phyloP scores from a whole-genome alignment of 768 basidiomycete species.

The Tephrocybe rancida region DNA sequence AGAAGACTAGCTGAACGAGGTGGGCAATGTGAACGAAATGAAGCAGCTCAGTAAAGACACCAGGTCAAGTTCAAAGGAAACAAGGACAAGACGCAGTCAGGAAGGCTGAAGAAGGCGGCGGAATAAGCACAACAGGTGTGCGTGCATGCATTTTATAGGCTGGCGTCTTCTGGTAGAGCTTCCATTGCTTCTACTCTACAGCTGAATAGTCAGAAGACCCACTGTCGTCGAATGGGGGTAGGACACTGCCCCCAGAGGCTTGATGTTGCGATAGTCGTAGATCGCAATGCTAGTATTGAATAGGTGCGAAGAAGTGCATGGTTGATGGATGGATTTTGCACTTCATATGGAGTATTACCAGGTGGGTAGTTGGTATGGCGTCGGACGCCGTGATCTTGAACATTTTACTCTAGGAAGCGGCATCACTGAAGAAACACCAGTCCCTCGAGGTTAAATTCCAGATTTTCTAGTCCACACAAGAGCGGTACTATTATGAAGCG shows the following conservation, averaged over 20 bases:
- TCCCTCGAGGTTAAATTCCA: too few relatives aligned
- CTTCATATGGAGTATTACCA: background rate
- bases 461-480: too few relatives aligned
- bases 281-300: background rate
- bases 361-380: too few relatives aligned
- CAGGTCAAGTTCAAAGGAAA: conserved; percentile 14
- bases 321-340: background rate
- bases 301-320: background rate
- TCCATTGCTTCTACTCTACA: background rate
- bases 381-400: too few relatives aligned
- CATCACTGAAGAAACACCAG: too few relatives aligned
- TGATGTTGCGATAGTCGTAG: background rate
- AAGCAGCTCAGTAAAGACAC: conserved; percentile 17
- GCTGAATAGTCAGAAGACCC: background rate
- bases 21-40: conserved; percentile 4
- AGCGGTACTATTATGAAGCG: too few relatives aligned
- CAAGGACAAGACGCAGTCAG: conserved; percentile 3
- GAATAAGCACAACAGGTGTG: background rate
- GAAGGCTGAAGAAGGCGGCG: conserved; percentile 13
- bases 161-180: background rate
- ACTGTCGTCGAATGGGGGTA: background rate
- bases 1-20: conserved; percentile 9
- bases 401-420: too few relatives aligned
- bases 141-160: conserved; percentile 7
- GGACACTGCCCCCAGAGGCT: conserved; percentile 3